Conservation (phyloP, 2,329 filamentous ascomycete genomes). For the Pleomassaria siparia region DNA sequence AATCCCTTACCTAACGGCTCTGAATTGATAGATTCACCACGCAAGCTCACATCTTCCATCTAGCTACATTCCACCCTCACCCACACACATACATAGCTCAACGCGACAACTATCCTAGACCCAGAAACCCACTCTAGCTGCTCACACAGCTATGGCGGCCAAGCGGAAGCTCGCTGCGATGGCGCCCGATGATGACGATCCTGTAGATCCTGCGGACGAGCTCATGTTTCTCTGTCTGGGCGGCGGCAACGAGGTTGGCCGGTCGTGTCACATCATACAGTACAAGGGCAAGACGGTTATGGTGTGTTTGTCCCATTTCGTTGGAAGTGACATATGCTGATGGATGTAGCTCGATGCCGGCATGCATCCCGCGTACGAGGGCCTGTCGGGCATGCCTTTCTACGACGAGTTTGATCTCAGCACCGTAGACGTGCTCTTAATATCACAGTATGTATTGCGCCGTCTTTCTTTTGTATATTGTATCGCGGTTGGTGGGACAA, state of each 20-base stretch:
- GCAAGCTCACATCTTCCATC: neutral
- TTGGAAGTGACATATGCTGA: constrained; percentile 22
- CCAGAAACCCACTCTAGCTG: neutral
- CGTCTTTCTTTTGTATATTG: constrained; percentile 17
- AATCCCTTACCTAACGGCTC: neutral
- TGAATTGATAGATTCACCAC: neutral
- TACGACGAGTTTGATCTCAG: constrained; percentile 98
- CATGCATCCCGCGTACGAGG: constrained; percentile 95
- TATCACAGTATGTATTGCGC: constrained; percentile 86
- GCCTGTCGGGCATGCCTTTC: constrained; percentile 88
- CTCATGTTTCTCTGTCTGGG: constrained; percentile 91
- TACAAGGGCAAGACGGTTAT: constrained; percentile 99
- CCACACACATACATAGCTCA: neutral
- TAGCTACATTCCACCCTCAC: neutral
- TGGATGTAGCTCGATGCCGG: constrained; percentile 81
- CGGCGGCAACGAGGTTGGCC: constrained; percentile 93
- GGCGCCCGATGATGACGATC: constrained; percentile 76
- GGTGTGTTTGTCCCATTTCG: constrained; percentile 57
- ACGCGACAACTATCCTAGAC: neutral
- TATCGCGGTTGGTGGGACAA: constrained; percentile 17
- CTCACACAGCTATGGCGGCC: constrained; percentile 69
- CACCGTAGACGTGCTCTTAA: constrained; percentile 93
- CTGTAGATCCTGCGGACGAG: constrained; percentile 90
- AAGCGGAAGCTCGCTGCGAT: constrained; percentile 86
- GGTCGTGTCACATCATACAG: constrained; percentile 96